Evolutionary conservation across 129 eudicot genomes (phyloP).

Genomic region (Sambucus nigra): DNA sequence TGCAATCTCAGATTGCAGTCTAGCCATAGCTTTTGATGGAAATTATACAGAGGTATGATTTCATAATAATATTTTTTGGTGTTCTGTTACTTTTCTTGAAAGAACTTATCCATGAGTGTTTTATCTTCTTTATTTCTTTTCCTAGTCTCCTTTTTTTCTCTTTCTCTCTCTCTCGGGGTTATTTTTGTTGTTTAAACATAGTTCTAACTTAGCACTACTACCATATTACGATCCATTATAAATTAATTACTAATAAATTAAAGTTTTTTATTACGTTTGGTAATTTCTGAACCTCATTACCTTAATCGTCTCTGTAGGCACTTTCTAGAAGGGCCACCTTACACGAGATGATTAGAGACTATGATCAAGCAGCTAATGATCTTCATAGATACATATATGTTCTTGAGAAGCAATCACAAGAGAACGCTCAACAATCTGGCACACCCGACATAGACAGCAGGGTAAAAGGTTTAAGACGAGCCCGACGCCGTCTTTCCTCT

Average conservation of each 20-base stretch:
- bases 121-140: background rate
- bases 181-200: no score
- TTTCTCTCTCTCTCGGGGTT: no score
- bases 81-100: background rate
- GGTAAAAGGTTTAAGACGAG: slow-evolving; percentile 54
- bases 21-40: slow-evolving; percentile 81
- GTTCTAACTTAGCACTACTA: no score
- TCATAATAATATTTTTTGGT: slow-evolving; percentile 8
- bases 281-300: slow-evolving; percentile 7
- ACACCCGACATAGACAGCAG: slow-evolving; percentile 32
- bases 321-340: slow-evolving; percentile 89
- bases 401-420: slow-evolving; percentile 41
- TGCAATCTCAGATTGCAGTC: slow-evolving; percentile 95
- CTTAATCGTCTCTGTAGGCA: slow-evolving; percentile 42
- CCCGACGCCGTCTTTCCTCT: slow-evolving; percentile 51
- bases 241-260: no score
- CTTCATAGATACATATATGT: slow-evolving; percentile 47
- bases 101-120: background rate
- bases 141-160: background rate
- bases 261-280: no score
- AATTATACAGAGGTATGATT: slow-evolving; percentile 63
- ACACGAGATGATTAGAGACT: slow-evolving; percentile 90
- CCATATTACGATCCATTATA: no score
- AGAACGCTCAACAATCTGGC: slow-evolving; percentile 37
- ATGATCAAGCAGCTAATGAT: slow-evolving; percentile 68